Evolutionary conservation across 768 basidiomycete species (phyloP).

Genomic region (Serendipita vermifera): DNA sequence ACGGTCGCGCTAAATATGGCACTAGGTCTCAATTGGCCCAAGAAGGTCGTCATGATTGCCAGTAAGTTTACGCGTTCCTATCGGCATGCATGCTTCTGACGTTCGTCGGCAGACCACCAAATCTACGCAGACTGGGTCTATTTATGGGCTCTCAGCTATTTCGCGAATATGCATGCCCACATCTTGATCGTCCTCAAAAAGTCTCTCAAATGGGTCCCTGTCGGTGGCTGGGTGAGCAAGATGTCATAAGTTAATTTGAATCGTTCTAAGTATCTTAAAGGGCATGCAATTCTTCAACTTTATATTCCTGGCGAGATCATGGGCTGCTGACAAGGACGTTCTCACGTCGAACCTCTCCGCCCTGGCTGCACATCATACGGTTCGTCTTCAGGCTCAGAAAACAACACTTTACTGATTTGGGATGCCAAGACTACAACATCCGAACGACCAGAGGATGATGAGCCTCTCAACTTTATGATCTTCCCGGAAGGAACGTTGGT

Average conservation of each 20-base stretch:
- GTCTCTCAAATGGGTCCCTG: conserved; percentile 70
- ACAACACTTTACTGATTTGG: background rate
- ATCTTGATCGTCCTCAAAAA: conserved; percentile 90
- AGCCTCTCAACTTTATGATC: conserved; percentile 65
- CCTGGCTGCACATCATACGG: conserved; percentile 29
- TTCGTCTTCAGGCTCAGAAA: conserved; percentile 9
- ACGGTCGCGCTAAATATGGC: conserved; percentile 35
- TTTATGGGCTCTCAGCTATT: conserved; percentile 71
- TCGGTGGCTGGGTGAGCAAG: conserved; percentile 70
- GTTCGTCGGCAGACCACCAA: conserved; percentile 24
- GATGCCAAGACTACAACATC: conserved; percentile 8
- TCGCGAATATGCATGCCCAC: conserved; percentile 51
- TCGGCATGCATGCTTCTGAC: background rate
- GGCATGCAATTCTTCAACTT: conserved; percentile 92
- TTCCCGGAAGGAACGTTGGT: conserved; percentile 97
- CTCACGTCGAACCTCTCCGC: conserved; percentile 53
- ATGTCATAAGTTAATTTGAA: background rate
- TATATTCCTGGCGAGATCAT: conserved; percentile 83
- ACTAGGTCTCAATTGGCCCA: conserved; percentile 54
- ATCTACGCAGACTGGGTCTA: conserved; percentile 77
- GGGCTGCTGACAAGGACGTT: conserved; percentile 68
- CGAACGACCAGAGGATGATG: conserved; percentile 8
- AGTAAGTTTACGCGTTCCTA: conserved; percentile 35
- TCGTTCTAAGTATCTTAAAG: conserved; percentile 25
- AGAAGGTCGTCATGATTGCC: conserved; percentile 69